Evolutionary conservation across 1,284 basidiomycete genomes (phyloP), one percentile per base, ranked within the genome.

Genomic region (Exsudoporus floridanus): DNA sequence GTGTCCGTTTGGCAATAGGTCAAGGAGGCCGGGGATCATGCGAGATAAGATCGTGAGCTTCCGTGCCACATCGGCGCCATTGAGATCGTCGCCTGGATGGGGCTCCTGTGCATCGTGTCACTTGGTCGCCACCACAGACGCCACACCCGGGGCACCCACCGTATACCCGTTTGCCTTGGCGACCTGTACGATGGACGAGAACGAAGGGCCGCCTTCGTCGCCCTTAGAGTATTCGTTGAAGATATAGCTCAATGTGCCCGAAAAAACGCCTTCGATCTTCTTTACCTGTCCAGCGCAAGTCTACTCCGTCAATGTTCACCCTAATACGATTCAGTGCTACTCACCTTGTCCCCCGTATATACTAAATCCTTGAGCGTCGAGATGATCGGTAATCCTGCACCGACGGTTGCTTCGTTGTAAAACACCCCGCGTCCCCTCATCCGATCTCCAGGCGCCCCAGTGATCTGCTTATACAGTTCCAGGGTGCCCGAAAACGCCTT

Each of bases 171-270:
- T 91, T 63, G 92, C 89, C 52, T 93, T 89, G 14, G 97, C 97
- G 37, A 88, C 73, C 60, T 83, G 83, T 59, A 99, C 95, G 45
- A 99, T 88, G 18, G 92, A 87, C 3, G 92, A 95, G 74, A 99
- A 98, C 35, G 75, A 73, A 0, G 84, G 83, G 0, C 84, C 83
- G 41, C 76, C 79, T 23, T 76, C 72, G 21, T 74, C 74, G 1
- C 81, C 81, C 1, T 80, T 83, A 5, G 90, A 93, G 71, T 94
- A 99, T 61, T 94, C 88, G 75, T 99, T 99, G 81, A 99, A 99
- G 74, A 99, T 98, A 77, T 99, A 99, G 68, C 90, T 93, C 77
- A 99, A 85, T 1, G 96, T 99, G 4, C 96, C 96, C 8, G 90
- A 94, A 71, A 96, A 88, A 37, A 96, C 92, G 36, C 89, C 89